Evolutionary conservation across 768 basidiomycete genomes (phyloP).

Genomic region (Suillus hirtellus): DNA sequence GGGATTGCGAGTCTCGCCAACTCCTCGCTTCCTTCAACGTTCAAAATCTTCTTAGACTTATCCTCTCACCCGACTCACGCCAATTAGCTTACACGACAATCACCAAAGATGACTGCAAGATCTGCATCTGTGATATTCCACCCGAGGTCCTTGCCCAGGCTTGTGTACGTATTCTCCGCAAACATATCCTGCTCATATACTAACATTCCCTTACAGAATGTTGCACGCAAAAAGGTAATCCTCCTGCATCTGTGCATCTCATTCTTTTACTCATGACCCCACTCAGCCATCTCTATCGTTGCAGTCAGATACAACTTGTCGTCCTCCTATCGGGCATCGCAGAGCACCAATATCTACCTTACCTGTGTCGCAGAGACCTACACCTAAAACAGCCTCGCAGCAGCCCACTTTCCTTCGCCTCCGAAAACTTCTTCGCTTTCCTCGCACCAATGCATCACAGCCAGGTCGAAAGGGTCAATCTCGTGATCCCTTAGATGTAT

Average conservation of each 20-base stretch:
- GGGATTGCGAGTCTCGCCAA: neutral
- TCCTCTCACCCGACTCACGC: neutral
- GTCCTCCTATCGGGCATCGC: neutral
- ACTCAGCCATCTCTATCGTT: neutral
- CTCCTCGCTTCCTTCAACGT: neutral
- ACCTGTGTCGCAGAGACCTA: neutral
- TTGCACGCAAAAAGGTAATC: neutral
- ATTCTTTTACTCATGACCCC: neutral
- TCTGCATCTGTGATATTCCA: too few species aligned
- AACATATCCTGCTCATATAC: neutral
- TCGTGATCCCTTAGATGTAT: neutral
- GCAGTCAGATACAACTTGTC: neutral
- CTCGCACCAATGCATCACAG: too few species aligned
- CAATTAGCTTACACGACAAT: neutral
- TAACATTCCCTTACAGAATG: neutral
- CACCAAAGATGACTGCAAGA: too few species aligned
- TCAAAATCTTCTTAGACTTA: neutral
- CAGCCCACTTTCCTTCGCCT: neutral
- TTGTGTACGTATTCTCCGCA: neutral
- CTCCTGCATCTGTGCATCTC: neutral
- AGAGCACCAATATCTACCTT: neutral
- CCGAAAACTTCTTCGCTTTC: neutral
- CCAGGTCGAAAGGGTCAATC: neutral
- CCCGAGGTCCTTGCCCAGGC: neutral
- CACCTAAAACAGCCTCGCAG: neutral